Percentiles rank a stretch among this genome's conserved stretches.
Conservation (phyloP, 2,329 filamentous ascomycete species). For the Venturia pyrina region DNA sequence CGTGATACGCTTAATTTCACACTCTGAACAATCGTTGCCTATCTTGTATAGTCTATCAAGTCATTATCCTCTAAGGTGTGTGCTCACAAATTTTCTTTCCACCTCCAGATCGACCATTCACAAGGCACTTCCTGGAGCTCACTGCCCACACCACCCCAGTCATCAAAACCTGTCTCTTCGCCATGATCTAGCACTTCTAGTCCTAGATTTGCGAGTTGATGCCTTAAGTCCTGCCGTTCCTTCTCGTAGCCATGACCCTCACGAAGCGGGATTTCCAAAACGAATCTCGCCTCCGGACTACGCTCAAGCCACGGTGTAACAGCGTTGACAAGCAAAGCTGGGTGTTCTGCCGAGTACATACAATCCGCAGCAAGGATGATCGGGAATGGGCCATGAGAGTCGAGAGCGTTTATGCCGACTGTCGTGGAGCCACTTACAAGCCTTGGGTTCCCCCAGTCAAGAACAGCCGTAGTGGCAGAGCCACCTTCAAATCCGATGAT, state of each 20-base stretch:
- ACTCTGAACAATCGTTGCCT: neutral
- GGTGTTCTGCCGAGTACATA: conserved; percentile 78
- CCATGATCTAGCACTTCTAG: conserved; percentile 49
- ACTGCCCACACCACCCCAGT: conserved; percentile 53
- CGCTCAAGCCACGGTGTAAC: conserved; percentile 57
- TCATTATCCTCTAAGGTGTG: neutral
- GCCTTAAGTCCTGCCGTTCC: conserved; percentile 54
- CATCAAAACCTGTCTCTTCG: conserved; percentile 57
- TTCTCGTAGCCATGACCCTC: conserved; percentile 49
- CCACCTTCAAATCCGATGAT: conserved; percentile 48
- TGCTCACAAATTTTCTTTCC: conserved; percentile 15
- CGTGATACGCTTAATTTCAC: neutral
- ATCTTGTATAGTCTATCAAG: neutral
- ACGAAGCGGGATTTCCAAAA: conserved; percentile 73
- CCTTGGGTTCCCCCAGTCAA: conserved; percentile 64
- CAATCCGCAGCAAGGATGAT: conserved; percentile 78
- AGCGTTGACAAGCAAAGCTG: conserved; percentile 59
- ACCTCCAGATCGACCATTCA: conserved; percentile 57
- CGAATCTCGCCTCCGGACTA: conserved; percentile 48
- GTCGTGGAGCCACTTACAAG: conserved; percentile 20
- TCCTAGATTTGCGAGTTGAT: conserved; percentile 47
- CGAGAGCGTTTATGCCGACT: neutral
- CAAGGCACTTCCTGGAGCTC: conserved; percentile 45
- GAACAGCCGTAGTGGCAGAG: conserved; percentile 48
- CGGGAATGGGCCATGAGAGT: conserved; percentile 22